These are phyloP conservation scores for Chytriomyces hyalinus DNA, from an alignment of 192 early-diverging fungal species.

Conservation along the genomic window DNA sequence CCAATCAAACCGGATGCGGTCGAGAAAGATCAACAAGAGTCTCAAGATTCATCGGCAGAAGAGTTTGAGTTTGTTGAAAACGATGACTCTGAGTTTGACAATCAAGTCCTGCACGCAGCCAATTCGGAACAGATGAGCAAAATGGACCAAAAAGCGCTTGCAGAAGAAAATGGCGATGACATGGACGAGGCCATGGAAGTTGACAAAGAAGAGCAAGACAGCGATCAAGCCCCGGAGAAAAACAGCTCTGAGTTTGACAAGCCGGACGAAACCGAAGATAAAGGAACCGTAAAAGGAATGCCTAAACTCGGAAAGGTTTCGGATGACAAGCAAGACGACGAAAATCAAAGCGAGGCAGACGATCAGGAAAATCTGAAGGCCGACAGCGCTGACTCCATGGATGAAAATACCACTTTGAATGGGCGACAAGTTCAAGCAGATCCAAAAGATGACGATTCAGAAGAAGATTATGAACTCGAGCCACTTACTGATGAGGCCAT, in stretches of 20 bases:
- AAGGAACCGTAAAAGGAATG: constrained; percentile 16
- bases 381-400: constrained; percentile 13
- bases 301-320: constrained; percentile 17
- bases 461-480: constrained; percentile 22
- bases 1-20: constrained; percentile 49
- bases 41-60: constrained; percentile 34
- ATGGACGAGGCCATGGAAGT: constrained; percentile 30
- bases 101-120: constrained; percentile 77
- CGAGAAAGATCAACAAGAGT: constrained; percentile 60
- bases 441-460: constrained; percentile 39
- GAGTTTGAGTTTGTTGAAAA: constrained; percentile 80
- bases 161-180: constrained; percentile 40
- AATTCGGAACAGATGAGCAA: constrained; percentile 61
- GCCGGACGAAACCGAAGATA: constrained; percentile 26
- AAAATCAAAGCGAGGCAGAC: constrained; percentile 67
- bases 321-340: constrained; percentile 68
- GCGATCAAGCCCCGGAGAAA: background rate
- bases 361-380: constrained; percentile 51
- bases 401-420: constrained; percentile 27
- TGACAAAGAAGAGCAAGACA: constrained; percentile 31
- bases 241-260: constrained; percentile 4
- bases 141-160: constrained; percentile 51
- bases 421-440: constrained; percentile 45
- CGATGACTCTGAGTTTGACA: constrained; percentile 74
- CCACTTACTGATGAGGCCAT: constrained; percentile 59